Evolutionary conservation across 495 filamentous ascomycete genomes (phyloP), one percentile per base, ranked within the genome.

Genomic region (Staphylotrichum longicolle): DNA sequence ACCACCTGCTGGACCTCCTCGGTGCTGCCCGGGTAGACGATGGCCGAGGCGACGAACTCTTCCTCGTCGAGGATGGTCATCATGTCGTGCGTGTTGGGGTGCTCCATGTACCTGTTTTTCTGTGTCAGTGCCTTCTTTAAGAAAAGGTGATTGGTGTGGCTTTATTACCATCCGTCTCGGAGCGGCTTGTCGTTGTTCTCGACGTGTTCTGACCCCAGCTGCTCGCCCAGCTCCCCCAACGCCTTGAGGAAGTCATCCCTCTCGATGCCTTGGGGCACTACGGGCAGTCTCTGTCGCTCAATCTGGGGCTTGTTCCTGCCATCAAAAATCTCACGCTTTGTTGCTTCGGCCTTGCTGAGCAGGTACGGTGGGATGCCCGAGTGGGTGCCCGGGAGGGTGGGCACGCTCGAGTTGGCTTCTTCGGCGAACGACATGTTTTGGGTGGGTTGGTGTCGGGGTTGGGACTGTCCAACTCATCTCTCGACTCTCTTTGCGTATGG

Each of bases 31-130:
- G 82, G 83, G 58, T 76, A 79, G 6, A 80, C 80, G 10, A 81
- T 76, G 7, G 83, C 80, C 27, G 76, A 80, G 3, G 75, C 74
- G 9, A 85, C 75, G 12, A 83, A 67, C 54, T 83, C 76, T 49
- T 83, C 81, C 39, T 83, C 73, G 41, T 82, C 77, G 45, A 82
- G 57, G 33, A 85, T 68, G 51, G 80, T 71, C 69, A 78, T 80
- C 60, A 80, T 72, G 67, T 84, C 82, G 68, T 86, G 82, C 3
- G 80, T 81, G 57, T 83, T 79, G 7, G 72, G 72, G 53, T 77
- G 79, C 61, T 83, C 80, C 74, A 82, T 76, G 53, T 50, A 50
- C 27, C 20, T 27, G 20, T 27, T 27, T 27, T 27, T 27, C 20
- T 27, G 20, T 27, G 20, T 27, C 20, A 27, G 20, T 27, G 20